phyloP scores from a whole-genome alignment of 345 rosid genomes.

The Bretschneidera sinensis region DNA sequence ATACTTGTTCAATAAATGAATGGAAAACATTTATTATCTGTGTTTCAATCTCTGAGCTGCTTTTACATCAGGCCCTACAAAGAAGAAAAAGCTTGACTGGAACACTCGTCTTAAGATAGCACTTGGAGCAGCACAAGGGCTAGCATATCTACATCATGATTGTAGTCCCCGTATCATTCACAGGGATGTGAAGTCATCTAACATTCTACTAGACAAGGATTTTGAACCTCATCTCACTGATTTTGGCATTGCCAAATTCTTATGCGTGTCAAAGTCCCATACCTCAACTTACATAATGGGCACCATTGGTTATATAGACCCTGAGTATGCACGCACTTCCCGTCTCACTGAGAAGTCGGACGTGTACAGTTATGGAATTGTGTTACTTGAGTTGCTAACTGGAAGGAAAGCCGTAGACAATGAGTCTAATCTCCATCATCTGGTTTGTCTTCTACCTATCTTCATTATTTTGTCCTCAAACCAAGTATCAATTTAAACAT shows the following conservation, averaged over 20 bases:
- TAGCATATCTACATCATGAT: conserved; percentile 90
- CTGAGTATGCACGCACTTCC: conserved; percentile 95
- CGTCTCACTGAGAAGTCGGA: conserved; percentile 90
- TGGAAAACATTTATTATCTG: too few relatives aligned
- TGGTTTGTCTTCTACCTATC: conserved; percentile 45
- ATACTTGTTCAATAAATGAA: too few relatives aligned
- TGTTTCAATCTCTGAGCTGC: too few relatives aligned
- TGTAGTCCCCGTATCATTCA: conserved; percentile 94
- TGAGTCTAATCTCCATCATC: conserved; percentile 86
- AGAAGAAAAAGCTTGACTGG: conserved; percentile 88
- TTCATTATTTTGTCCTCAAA: background rate
- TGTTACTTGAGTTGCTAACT: conserved; percentile 84
- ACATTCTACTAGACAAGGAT: conserved; percentile 83
- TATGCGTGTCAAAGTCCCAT: conserved; percentile 71
- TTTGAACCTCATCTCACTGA: conserved; percentile 93
- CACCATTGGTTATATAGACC: conserved; percentile 95
- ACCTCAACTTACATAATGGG: conserved; percentile 91
- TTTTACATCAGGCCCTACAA: conserved; percentile 67
- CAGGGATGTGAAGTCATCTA: conserved; percentile 89
- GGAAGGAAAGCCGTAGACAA: conserved; percentile 89
- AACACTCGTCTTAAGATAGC: conserved; percentile 74
- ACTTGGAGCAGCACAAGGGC: conserved; percentile 91
- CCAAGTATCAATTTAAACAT: too few relatives aligned
- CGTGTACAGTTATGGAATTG: conserved; percentile 91
- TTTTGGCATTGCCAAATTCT: conserved; percentile 90